Conservation (phyloP, 1,284 basidiomycete genomes). For the Tylopilus sp. region DNA sequence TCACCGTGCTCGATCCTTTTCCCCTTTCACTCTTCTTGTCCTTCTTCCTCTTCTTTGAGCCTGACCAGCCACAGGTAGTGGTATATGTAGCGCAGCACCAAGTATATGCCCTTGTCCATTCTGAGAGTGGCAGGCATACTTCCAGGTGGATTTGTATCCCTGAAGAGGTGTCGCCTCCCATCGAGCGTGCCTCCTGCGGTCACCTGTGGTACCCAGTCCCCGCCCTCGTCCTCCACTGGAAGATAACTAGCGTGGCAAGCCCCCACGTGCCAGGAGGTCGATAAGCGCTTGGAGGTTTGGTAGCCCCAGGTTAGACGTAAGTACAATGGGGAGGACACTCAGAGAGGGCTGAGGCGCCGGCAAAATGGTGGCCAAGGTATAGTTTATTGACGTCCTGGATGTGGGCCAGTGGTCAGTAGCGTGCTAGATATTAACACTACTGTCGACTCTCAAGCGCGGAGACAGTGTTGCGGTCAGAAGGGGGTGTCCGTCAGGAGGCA, state of each 20-base stretch:
- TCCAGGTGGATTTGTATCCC: slow-evolving; percentile 47
- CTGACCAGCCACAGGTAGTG: slow-evolving; percentile 55
- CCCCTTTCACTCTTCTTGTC: slow-evolving; percentile 58
- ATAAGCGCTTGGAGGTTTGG: slow-evolving; percentile 86
- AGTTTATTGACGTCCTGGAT: slow-evolving; percentile 84
- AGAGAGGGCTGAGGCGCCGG: slow-evolving; percentile 78
- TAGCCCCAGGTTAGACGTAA: slow-evolving; percentile 39
- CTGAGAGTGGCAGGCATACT: slow-evolving; percentile 30
- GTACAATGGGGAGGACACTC: slow-evolving; percentile 59
- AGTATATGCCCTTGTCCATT: slow-evolving; percentile 69
- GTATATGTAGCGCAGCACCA: slow-evolving; percentile 66
- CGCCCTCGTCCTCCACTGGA: slow-evolving; percentile 92
- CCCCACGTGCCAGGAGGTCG: slow-evolving; percentile 94
- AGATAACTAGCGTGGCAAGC: slow-evolving; percentile 84
- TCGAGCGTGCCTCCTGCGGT: slow-evolving; percentile 51
- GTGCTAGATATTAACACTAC: slow-evolving; percentile 97
- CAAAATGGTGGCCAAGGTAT: slow-evolving; percentile 89
- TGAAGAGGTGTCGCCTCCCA: slow-evolving; percentile 68
- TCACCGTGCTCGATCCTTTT: slow-evolving; percentile 44
- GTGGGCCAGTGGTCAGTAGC: slow-evolving; percentile 89
- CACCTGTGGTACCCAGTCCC: slow-evolving; percentile 51
- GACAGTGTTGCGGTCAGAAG: slow-evolving; percentile 95
- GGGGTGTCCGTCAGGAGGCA: slow-evolving; percentile 95
- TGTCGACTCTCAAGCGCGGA: slow-evolving; percentile 95
- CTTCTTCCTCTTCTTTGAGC: slow-evolving; percentile 64